phyloP scores from a whole-genome alignment of 805 yeast genomes.

The Sugiyamaella qingdaonensis region DNA sequence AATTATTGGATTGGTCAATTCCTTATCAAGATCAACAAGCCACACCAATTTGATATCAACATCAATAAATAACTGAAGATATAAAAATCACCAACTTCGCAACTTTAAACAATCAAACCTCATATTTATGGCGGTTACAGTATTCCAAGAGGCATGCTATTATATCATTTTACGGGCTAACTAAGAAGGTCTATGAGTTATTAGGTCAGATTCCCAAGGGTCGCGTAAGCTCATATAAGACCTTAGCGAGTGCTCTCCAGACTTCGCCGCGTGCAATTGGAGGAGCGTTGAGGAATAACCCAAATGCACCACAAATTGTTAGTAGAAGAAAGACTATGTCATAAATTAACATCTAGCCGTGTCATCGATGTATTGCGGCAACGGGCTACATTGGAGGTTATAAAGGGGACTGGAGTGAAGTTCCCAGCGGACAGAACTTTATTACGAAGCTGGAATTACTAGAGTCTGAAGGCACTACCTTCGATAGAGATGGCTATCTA shows the following conservation, averaged over 20 bases:
- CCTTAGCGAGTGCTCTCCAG: slow-evolving; percentile 3
- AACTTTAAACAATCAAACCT: background rate
- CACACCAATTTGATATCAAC: background rate
- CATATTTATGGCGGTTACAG: background rate
- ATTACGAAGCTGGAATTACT: slow-evolving; percentile 2
- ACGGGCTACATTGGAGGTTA: slow-evolving; percentile 9
- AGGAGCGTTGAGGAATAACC: slow-evolving; percentile 9
- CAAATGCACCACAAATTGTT: slow-evolving; percentile 8
- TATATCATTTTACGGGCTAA: too few relatives aligned
- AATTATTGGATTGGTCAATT: background rate
- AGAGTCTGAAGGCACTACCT: slow-evolving; percentile 4
- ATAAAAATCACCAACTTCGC: background rate
- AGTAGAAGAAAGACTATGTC: background rate
- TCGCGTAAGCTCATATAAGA: slow-evolving; percentile 5
- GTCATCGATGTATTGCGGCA: slow-evolving; percentile 12
- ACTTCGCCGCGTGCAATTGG: slow-evolving; percentile 13
- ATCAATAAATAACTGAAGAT: background rate
- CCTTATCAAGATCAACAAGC: background rate
- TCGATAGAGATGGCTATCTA: slow-evolving; percentile 4
- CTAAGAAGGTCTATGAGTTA: slow-evolving; percentile 2
- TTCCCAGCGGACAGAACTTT: slow-evolving; percentile 8
- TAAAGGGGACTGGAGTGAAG: slow-evolving; percentile 9
- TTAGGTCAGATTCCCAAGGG: slow-evolving; percentile 8
- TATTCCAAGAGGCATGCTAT: background rate
- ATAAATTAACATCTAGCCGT: slow-evolving; percentile 4